A percentile compares a stretch with the other conserved stretches of the same genome.
phyloP scores from a whole-genome alignment of 371 early-diverging fungal genomes.

The Mucor lusitanicus region DNA sequence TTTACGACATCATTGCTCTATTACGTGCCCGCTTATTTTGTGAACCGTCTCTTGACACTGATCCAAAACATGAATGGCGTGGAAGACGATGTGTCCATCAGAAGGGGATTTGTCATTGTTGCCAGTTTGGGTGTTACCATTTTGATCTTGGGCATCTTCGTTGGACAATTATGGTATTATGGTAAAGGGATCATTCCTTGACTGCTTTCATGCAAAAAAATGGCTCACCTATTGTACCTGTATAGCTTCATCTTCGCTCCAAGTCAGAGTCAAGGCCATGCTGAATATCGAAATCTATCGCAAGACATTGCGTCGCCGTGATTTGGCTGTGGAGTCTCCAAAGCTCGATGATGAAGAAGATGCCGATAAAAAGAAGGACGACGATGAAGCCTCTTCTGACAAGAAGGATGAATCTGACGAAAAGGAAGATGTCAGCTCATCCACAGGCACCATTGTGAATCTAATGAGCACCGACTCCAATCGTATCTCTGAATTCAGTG shows the following conservation, averaged over 20 bases:
- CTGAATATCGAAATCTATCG: conserved; percentile 61
- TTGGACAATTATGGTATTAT: conserved; percentile 55
- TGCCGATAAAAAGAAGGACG: conserved; percentile 19
- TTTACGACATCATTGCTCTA: conserved; percentile 21
- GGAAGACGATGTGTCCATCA: conserved; percentile 12
- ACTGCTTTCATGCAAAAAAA: too few relatives aligned
- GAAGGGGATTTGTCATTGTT: conserved; percentile 44
- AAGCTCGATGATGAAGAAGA: conserved; percentile 27
- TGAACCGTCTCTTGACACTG: conserved; percentile 38
- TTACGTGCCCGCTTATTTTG: conserved; percentile 41
- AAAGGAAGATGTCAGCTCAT: conserved; percentile 40
- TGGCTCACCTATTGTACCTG: too few relatives aligned
- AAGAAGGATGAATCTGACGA: conserved; percentile 25
- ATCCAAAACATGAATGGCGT: conserved; percentile 30
- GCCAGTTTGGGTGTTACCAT: conserved; percentile 41
- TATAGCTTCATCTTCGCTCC: conserved; percentile 36
- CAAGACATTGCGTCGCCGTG: conserved; percentile 61
- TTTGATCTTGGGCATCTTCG: conserved; percentile 37
- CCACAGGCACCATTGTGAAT: conserved; percentile 79
- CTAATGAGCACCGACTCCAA: conserved; percentile 78
- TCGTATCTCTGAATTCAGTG: conserved; percentile 55
- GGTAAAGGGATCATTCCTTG: too few relatives aligned
- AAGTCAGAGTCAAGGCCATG: conserved; percentile 52
- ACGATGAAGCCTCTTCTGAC: conserved; percentile 5
- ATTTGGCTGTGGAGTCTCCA: conserved; percentile 19